Conservation (phyloP, 257 asterid genomes). For the Jasminum sambac region DNA sequence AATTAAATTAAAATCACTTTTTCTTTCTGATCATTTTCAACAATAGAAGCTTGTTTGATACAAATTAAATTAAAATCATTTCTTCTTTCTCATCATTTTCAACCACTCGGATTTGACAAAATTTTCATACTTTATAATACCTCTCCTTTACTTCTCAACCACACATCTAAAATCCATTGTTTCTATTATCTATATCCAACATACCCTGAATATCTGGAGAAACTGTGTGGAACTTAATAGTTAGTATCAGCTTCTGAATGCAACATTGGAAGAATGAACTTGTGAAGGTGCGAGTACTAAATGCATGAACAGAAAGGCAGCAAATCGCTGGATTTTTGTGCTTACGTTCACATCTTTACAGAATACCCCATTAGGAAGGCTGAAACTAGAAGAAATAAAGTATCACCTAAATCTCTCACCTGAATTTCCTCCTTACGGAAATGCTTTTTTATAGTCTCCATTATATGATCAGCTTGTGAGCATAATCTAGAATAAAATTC, state of each 20-base stretch:
- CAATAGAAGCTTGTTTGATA: too few relatives aligned
- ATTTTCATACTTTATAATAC: too few relatives aligned
- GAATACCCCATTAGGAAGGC: slow-evolving; percentile 7
- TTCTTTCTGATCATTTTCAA: too few relatives aligned
- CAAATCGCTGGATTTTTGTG: slow-evolving; percentile 2
- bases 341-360: slow-evolving; percentile 16
- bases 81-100: too few relatives aligned
- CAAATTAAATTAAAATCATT: too few relatives aligned
- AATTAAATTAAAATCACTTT: too few relatives aligned
- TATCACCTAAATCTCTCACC: slow-evolving; percentile 41
- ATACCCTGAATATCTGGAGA: slow-evolving; percentile 11
- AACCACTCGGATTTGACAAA: too few relatives aligned
- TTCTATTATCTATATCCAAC: too few relatives aligned
- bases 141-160: too few relatives aligned
- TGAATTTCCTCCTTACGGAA: slow-evolving; percentile 85
- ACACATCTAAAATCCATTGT: too few relatives aligned
- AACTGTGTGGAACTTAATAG: slow-evolving; percentile 9
- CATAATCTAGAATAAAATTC: slow-evolving; percentile 82
- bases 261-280: not conserved
- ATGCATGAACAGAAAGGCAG: slow-evolving; percentile 12
- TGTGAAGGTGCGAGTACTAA: not conserved
- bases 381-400: slow-evolving; percentile 23
- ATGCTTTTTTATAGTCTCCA: slow-evolving; percentile 81
- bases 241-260: slow-evolving; percentile 9
- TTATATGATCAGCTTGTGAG: slow-evolving; percentile 89